phyloP scores from a whole-genome alignment of 2,329 filamentous ascomycete genomes.

The Ophiostoma triangulosporum region DNA sequence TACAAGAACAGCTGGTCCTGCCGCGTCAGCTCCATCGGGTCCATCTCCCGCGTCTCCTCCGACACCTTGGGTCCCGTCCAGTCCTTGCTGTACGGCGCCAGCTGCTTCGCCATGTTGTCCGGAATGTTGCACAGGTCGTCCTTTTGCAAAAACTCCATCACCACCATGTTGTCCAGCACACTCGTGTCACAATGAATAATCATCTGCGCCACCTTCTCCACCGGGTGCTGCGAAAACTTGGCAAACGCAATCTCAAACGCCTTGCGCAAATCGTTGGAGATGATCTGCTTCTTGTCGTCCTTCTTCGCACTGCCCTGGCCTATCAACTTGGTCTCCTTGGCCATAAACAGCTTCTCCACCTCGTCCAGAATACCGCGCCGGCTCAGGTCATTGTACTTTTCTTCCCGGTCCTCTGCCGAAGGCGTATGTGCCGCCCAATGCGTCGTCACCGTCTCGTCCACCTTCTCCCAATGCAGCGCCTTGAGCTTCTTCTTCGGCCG shows the following conservation, averaged over 20 bases:
- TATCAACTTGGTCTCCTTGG: slow-evolving; percentile 87
- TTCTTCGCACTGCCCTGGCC: slow-evolving; percentile 60
- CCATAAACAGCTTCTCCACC: slow-evolving; percentile 93
- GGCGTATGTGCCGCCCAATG: slow-evolving; percentile 83
- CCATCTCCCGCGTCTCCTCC: slow-evolving; percentile 66
- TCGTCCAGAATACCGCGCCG: slow-evolving; percentile 93
- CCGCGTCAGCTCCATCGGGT: slow-evolving; percentile 75
- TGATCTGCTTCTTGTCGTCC: slow-evolving; percentile 95
- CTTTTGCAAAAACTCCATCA: slow-evolving; percentile 93
- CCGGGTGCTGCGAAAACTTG: slow-evolving; percentile 75
- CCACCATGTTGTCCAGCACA: slow-evolving; percentile 74
- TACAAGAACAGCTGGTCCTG: slow-evolving; percentile 93
- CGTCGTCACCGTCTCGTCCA: slow-evolving; percentile 80
- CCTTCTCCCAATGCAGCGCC: slow-evolving; percentile 98
- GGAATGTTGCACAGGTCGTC: slow-evolving; percentile 87
- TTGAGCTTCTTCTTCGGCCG: slow-evolving; percentile 99
- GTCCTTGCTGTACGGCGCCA: slow-evolving; percentile 93
- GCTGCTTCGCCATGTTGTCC: slow-evolving; percentile 77
- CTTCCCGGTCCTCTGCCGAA: slow-evolving; percentile 79
- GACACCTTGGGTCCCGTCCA: slow-evolving; percentile 82
- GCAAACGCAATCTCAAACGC: slow-evolving; percentile 86
- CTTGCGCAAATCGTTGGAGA: slow-evolving; percentile 78
- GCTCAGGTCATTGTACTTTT: slow-evolving; percentile 88
- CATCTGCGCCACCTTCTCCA: slow-evolving; percentile 79
- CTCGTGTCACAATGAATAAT: slow-evolving; percentile 90